Evolutionary conservation across 2,329 filamentous ascomycete species (phyloP), one percentile per base, ranked within the genome.

Genomic region (Fusarium sp.): DNA sequence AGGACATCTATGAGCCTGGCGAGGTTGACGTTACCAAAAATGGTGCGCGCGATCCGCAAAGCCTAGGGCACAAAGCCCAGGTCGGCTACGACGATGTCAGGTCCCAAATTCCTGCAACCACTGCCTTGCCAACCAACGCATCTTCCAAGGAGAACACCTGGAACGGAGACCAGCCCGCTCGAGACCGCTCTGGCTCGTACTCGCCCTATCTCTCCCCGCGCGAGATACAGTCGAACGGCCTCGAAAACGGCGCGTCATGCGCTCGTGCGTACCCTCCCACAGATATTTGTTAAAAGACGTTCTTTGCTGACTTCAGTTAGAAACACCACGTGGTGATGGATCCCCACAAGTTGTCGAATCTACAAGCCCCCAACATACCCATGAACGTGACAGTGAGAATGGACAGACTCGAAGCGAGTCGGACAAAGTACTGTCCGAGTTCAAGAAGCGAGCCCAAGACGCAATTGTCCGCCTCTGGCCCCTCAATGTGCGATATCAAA

Each of bases 401-500:
- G 29, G 24, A 2, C 51, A 42, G 16, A n/a, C 12, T 56, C n/a
- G n/a, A 59, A 58, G 35, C 36, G 57, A 27, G 29, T 24, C 46
- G 12, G 38, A 64, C 16, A 27, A 55, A 40, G 56, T 73, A 24
- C 27, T 82, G 10, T 64, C 80, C 6, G 85, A 87, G 61, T 86
- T 84, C 35, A 88, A 85, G 62, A 89, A 88, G 70, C 85, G 89
- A 72, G 93, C 93, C 0, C 89, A 91, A 77, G 88, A 89, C 27
- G 92, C 93, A 5, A 90, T 95, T 42, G 81, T 94, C 33, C 87
- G 89, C 40, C 83, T 95, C 4, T 87, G 85, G 83, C 85, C 87
- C 2, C 80, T 93, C 67, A 92, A 94, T 57, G 90, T 97, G 66
- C 90, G 90, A 22, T 97, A 92, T 78, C 87, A 92, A 63, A 88